Conservation (phyloP, 176 grass and related monocot species). For the Typha latifolia region DNA sequence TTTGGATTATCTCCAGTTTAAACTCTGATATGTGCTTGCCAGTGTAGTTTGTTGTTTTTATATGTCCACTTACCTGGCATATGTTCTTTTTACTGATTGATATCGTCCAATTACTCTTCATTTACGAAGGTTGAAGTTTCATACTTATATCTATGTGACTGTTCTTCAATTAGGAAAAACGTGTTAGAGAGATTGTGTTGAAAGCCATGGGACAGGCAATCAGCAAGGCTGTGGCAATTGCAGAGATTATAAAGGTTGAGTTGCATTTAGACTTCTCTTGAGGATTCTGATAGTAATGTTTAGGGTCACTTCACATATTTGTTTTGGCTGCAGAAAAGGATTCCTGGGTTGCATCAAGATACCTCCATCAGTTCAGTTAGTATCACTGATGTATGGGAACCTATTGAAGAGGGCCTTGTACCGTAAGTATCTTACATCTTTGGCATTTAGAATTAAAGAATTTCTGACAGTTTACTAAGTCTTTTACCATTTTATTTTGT, state of each 20-base stretch:
- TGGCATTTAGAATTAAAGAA: neutral
- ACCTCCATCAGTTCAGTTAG: conserved; percentile 92
- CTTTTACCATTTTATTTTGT: conserved; percentile 4
- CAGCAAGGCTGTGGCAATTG: conserved; percentile 75
- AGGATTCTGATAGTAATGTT: neutral
- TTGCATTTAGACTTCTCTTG: neutral
- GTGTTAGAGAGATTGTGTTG: conserved; percentile 77
- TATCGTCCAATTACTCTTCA: neutral
- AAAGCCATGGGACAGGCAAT: conserved; percentile 99
- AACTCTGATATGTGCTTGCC: too few relatives aligned
- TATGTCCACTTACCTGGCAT: too few relatives aligned
- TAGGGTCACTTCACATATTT: neutral
- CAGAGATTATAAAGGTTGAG: conserved; percentile 90
- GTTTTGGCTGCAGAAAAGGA: conserved; percentile 64
- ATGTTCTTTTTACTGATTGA: too few relatives aligned
- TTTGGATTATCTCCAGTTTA: too few relatives aligned
- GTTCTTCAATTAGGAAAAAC: conserved; percentile 47
- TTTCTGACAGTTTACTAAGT: conserved; percentile 16
- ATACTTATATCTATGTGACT: conserved; percentile 1
- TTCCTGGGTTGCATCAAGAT: conserved; percentile 90
- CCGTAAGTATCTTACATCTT: conserved; percentile 60
- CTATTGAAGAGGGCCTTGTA: conserved; percentile 97
- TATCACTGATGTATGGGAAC: conserved; percentile 99
- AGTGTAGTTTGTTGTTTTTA: too few relatives aligned
- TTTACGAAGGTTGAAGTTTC: neutral